Percentiles rank a stretch among this genome's conserved stretches.
phyloP scores from a whole-genome alignment of 371 early-diverging fungal genomes.

The Mucor velutinosus region DNA sequence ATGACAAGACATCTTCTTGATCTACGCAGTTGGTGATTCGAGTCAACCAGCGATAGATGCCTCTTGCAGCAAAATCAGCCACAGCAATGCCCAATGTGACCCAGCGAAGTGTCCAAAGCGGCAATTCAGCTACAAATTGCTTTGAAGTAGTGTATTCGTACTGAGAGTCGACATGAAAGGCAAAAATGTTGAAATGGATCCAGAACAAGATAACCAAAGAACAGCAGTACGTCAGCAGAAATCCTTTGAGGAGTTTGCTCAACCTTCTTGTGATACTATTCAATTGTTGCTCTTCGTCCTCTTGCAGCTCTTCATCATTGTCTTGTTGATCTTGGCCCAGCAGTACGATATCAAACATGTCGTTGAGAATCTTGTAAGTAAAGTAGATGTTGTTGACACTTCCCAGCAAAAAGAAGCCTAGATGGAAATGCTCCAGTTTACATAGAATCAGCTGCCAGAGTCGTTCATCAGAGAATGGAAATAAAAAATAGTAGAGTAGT shows the following conservation, averaged over 20 bases:
- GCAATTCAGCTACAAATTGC: constrained; percentile 60
- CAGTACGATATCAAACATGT: constrained; percentile 60
- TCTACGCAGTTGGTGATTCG: constrained; percentile 34
- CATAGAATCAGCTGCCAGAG: constrained; percentile 56
- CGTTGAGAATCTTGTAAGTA: constrained; percentile 57
- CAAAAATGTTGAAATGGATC: constrained; percentile 66
- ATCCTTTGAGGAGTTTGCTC: constrained; percentile 29
- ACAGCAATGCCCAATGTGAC: constrained; percentile 64
- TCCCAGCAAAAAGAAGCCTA: constrained; percentile 66
- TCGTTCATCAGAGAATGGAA: constrained; percentile 57
- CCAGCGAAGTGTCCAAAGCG: constrained; percentile 64
- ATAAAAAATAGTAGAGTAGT: constrained; percentile 41
- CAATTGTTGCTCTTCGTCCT: constrained; percentile 9
- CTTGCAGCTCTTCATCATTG: constrained; percentile 4
- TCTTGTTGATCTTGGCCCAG: constrained; percentile 25
- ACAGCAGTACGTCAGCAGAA: constrained; percentile 45
- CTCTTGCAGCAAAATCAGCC: constrained; percentile 45
- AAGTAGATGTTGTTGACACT: constrained; percentile 60
- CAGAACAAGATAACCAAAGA: constrained; percentile 58
- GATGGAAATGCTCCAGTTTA: constrained; percentile 58
- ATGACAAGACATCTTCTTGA: constrained; percentile 44
- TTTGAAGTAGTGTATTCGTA: constrained; percentile 25
- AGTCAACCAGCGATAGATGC: constrained; percentile 39
- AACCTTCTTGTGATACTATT: constrained; percentile 18
- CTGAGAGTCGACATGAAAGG: constrained; percentile 49